A percentile compares a stretch with the other conserved stretches of the same genome.
phyloP scores from a whole-genome alignment of 2,329 filamentous ascomycete genomes.

The Pezizomycotina sp. region DNA sequence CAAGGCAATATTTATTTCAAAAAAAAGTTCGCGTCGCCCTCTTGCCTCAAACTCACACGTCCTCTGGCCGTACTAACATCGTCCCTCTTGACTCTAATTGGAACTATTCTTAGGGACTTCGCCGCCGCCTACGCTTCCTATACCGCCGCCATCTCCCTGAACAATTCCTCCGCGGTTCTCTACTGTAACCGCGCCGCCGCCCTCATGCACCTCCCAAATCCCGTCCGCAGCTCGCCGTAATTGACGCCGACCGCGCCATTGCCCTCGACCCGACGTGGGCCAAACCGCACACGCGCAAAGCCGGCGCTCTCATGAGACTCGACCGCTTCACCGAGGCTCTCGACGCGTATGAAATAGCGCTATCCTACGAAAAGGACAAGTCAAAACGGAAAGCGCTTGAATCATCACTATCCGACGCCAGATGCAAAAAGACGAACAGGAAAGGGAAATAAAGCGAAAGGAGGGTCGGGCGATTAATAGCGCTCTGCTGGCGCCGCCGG shows the following conservation, averaged over 20 bases:
- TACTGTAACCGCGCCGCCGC: conserved; percentile 24
- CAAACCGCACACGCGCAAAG: conserved; percentile 23
- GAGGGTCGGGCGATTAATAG: conserved; percentile 9
- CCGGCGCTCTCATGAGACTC: conserved; percentile 22
- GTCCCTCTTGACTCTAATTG: neutral
- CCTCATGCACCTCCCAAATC: conserved; percentile 21
- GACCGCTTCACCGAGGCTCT: conserved; percentile 21
- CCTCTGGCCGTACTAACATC: neutral
- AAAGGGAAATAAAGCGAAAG: neutral
- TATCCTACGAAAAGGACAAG: conserved; percentile 18
- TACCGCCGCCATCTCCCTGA: conserved; percentile 21
- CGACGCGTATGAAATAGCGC: conserved; percentile 20
- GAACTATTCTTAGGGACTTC: conserved; percentile 19
- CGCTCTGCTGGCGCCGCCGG: neutral
- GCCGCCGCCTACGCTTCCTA: conserved; percentile 21
- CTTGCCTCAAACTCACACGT: neutral
- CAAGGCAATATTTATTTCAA: conserved; percentile 23
- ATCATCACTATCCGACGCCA: too few relatives aligned
- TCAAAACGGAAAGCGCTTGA: conserved; percentile 10
- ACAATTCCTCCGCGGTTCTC: conserved; percentile 20
- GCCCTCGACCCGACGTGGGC: conserved; percentile 23
- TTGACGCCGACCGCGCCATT: conserved; percentile 22
- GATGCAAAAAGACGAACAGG: too few relatives aligned
- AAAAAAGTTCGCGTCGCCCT: conserved; percentile 17
- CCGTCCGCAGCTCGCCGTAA: conserved; percentile 20